Conservation (phyloP, 306 rosid species). For the Gleditsia sinensis region DNA sequence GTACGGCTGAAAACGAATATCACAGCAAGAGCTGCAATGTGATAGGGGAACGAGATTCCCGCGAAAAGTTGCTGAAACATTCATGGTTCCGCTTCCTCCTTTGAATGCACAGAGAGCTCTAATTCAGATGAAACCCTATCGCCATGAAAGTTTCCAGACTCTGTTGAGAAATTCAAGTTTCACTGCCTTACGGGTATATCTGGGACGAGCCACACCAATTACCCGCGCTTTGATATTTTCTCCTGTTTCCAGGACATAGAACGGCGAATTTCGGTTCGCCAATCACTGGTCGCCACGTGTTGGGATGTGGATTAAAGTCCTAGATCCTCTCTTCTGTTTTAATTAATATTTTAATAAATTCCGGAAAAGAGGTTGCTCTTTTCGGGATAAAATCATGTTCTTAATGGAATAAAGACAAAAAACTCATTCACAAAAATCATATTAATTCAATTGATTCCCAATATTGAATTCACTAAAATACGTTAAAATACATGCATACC, state of each 20-base stretch:
- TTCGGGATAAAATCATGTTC: background rate
- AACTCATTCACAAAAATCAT: too few species aligned
- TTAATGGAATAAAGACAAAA: too few species aligned
- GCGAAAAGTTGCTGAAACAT: slow-evolving; percentile 57
- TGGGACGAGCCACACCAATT: slow-evolving; percentile 28
- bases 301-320: slow-evolving; percentile 7
- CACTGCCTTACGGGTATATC: slow-evolving; percentile 18
- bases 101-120: slow-evolving; percentile 10
- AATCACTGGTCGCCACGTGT: slow-evolving; percentile 33
- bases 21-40: slow-evolving; percentile 65
- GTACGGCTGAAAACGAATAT: slow-evolving; percentile 59
- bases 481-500: background rate
- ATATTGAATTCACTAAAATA: too few species aligned
- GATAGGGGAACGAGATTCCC: slow-evolving; percentile 57
- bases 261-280: slow-evolving; percentile 7
- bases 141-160: slow-evolving; percentile 49
- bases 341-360: background rate
- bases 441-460: too few species aligned
- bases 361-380: too few species aligned
- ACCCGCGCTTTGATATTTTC: slow-evolving; percentile 48
- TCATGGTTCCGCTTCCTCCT: slow-evolving; percentile 50
- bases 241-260: background rate
- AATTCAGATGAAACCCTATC: slow-evolving; percentile 49
- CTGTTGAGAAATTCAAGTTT: background rate
- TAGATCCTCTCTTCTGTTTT: background rate